Base-by-base conservation (phyloP, 2,329 filamentous ascomycete species). In the Sporothrix luriei region DNA sequence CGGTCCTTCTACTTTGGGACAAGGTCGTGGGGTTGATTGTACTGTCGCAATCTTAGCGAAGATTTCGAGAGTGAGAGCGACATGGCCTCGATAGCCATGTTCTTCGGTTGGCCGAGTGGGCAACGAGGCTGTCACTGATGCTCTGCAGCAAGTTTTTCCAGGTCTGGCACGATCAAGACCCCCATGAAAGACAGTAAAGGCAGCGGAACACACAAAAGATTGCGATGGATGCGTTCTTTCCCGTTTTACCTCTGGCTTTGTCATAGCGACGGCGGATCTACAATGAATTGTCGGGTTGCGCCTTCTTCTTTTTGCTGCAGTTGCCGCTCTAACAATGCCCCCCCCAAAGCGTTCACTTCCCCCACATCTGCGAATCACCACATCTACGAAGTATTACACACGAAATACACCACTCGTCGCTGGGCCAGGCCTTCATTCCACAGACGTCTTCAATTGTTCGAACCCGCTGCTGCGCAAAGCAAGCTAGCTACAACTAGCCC, bases 1-100 rank as follows among this genome's bases (percentile, higher is more conserved):
- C 68, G 43, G 61, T 65, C 68, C 62, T 66, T 69, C 68, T 66
- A 19, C 68, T 59, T 69, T 69, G 68, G 68, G 68, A 66, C 43
- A 69, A 69, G 68, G 51, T 43, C 59, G 65, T 29, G 51, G 43
- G 43, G 21, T 59, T 43, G 55, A 49, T 66, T 59, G 52, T 52
- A 21, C 29, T 52, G 62, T 49, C 62, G 62, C 62, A 65, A 65
- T 65, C 46, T 65, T 40, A 65, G n/a, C 14, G 24, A 48, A 59
- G 29, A 46, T 24, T 24, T 21, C 33, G 33, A 59, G 57, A 48
- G 61, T 19, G 40, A 19, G 43, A 40, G 57, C 57, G 57, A 16
- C 57, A 33, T 33, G 9, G 33, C 33, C 33, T 33, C 33, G 33
- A 33, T 33, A 33, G 9, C 33, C 33, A 24, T 3, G 61, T 62